A percentile compares a stretch with the other conserved stretches of the same genome.
Evolutionary conservation across 2,329 filamentous ascomycete species (phyloP).

Genomic region (Talaromyces funiculosus): DNA sequence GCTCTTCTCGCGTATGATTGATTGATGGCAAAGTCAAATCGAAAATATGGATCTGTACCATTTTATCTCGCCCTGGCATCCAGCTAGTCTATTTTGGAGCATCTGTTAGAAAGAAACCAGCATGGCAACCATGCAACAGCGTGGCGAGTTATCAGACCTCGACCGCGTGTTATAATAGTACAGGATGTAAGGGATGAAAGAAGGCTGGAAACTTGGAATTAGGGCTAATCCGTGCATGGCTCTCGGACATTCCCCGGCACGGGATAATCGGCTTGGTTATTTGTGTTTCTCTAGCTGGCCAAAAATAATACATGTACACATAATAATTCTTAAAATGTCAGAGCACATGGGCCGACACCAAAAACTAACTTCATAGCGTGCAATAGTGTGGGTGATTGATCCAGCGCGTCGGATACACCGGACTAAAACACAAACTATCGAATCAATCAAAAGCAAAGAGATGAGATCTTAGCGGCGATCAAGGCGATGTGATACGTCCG

Average conservation of each 20-base stretch:
- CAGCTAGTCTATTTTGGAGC: background rate
- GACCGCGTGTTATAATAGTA: background rate
- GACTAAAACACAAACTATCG: constrained; percentile 17
- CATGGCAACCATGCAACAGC: constrained; percentile 1
- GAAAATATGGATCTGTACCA: background rate
- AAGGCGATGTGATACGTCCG: background rate
- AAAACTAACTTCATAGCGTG: background rate
- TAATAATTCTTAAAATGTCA: background rate
- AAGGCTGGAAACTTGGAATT: background rate
- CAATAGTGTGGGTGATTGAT: background rate
- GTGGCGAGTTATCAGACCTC: background rate
- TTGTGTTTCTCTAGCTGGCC: background rate
- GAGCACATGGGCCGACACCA: background rate
- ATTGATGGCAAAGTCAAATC: background rate
- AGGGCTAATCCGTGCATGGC: constrained; percentile 13
- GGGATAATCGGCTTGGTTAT: background rate
- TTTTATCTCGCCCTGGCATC: background rate
- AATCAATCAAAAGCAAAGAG: background rate
- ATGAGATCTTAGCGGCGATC: constrained; percentile 5
- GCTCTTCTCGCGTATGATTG: background rate
- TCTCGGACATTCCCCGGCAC: background rate
- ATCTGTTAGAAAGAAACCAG: background rate
- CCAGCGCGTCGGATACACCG: background rate
- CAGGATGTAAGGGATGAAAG: constrained; percentile 7
- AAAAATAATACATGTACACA: background rate